Evolutionary conservation across 2,329 filamentous ascomycete genomes (phyloP), one percentile per base, ranked within the genome.

Genomic region (Colletotrichum australisinense): DNA sequence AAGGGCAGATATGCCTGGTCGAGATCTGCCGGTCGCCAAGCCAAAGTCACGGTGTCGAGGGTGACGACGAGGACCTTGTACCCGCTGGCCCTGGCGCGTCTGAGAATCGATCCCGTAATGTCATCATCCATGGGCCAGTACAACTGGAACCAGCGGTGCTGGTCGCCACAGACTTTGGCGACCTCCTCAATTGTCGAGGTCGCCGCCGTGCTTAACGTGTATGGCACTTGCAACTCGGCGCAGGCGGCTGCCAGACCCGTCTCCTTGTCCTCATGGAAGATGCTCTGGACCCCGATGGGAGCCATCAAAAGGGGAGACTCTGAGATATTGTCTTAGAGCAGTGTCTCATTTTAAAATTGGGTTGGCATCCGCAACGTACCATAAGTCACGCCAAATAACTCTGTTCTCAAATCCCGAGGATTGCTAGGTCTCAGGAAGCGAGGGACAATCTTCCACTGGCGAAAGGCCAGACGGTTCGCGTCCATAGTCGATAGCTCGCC

Each of bases 91-190:
- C 90, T 90, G 0, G 92, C 93, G 0, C 92, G 87, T 1, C 81
- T 78, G 5, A 95, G 85, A 19, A 95, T 82, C 1, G 89, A 93
- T 0, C 87, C 83, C 0, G 93, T 94, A 67, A 94, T 84, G 3
- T 91, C 88, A 65, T 94, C 88, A 67, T 90, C 88, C 24, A 86
- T 82, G 0, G 93, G 93, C 91, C 92, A 94, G 83, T 95, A 95
- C 0, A 95, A 87, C 79, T 95, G 93, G 79, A 88, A 95, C 92
- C 92, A 95, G 12, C 92, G 84, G 38, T 87, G 84, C 0, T 89
- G 89, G 5, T 88, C 82, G 0, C 88, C 88, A 63, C 87, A 90
- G 0, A 90, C 90, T 8, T 84, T 78, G 0, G 90, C 91, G 0
- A 94, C 88, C 63, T 94, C 89, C 79, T 94, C 92, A 71, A 94